Evolutionary conservation across 441 rosid genomes (phyloP), one percentile per base, ranked within the genome.

Genomic region (Mallotus repandus): DNA sequence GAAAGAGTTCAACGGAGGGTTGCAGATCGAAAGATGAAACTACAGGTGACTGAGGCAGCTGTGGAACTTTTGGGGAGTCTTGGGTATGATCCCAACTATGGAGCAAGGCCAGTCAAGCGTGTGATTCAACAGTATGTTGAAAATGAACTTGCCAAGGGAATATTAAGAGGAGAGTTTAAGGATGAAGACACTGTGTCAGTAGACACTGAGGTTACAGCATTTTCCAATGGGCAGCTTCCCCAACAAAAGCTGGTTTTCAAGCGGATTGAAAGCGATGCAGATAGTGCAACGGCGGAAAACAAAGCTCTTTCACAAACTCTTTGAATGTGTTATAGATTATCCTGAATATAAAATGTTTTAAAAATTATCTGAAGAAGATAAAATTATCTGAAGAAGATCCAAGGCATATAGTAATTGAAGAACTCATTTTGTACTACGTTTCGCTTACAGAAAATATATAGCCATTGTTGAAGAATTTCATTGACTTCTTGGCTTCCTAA

Each of bases 51-150:
- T 0, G 97, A 94, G 63, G 88, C 85, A 2, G 96, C 99, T 29
- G 84, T 90, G 49, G 88, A 89, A 68, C 93, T 92, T 73, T 90
- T 97, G 0, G 99, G 92, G 15, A 89, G 75, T 79, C 98, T 94
- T 4, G 98, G 99, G 25, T 94, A 94, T 61, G 98, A 94, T 75
- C 97, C 98, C 0, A 97, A 81, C 89, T 97, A 97, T 5, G 99
- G 99, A 66, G 99, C 99, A 3, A 84, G 99, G 79, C 98, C 99
- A 0, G 98, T 97, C 38, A 97, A 97, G 86, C 86, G 99, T 66
- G 94, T 94, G 81, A 92, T 97, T 80, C 98, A 94, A 78, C 97
- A 91, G 78, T 80, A 91, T 57, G 88, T 94, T 4, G 99, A 94
- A 81, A 94, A 97, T 57, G 97, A 97, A 77, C 91, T 94, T 2